Base-by-base conservation (phyloP, 371 early-diverging fungal species). In the Apophysomyces ossiformis region DNA sequence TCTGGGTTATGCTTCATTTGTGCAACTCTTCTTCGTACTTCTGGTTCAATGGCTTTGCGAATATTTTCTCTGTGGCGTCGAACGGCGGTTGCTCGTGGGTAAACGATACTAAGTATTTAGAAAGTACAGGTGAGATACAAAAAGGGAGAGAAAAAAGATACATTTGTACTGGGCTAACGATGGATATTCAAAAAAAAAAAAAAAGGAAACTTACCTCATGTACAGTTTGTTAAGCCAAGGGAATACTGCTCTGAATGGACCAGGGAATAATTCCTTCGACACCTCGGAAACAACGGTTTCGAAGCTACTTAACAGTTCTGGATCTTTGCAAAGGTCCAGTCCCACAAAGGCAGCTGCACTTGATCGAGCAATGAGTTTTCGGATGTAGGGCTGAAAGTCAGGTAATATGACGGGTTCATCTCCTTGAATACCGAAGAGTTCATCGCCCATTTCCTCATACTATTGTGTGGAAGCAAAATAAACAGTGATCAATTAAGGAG, bases 171-270 rank as follows among this genome's bases (percentile, higher is more conserved):
- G 32, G 32, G 32, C 32, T 26, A 26, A 26, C 32, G 32, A 26
- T 26, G 32, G 32, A 26, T 26, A 26, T 26, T 26, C 2, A 26
- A 26, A 6, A 7, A n/a, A 1, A 37, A 12, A 26, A 26, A 6
- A 7, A n/a, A 1, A 37, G 15, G 1, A 38, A 11, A 32, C 69
- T 59, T 68, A 77, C 80, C 43, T 21, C 56, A 64, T 66, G 16
- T 73, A 77, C n/a, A 66, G 21, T 18, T 60, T 59, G 21, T 75
- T 70, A 5, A 66, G 59, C n/a, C 59, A 58, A 21, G 80, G 80
- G 16, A 77, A 71, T 4, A 73, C 37, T 1, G 65, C 65, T 37
- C 63, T 61, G 0, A 66, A 50, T n/a, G 63, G 37, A 18, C 67
- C 46, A 7, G 66, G 72, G 16, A 35, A 68, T 32, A 43, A 68